These are phyloP conservation scores for Mycena belliarum DNA, from an alignment of 768 basidiomycete species.

Conservation along the genomic window DNA sequence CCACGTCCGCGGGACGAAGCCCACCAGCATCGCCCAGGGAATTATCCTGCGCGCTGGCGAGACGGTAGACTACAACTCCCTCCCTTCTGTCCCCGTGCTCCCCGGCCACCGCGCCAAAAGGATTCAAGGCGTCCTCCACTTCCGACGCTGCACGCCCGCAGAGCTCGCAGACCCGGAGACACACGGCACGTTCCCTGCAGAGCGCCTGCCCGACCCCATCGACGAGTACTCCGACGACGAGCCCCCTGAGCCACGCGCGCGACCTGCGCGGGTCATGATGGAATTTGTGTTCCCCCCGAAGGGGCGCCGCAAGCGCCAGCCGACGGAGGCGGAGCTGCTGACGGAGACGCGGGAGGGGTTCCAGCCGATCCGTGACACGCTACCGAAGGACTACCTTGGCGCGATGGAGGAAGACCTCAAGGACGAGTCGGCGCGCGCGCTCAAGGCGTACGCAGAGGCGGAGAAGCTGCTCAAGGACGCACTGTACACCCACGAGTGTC, in stretches of 20 bases:
- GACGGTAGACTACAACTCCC: not conserved
- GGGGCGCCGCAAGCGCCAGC: not conserved
- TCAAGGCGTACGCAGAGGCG: not conserved
- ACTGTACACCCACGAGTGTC: not conserved
- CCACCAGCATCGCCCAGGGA: too few relatives aligned
- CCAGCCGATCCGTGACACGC: not conserved
- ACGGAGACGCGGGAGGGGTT: not conserved
- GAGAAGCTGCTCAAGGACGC: conserved; percentile 3
- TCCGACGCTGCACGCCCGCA: not conserved
- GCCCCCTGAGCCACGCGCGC: too few relatives aligned
- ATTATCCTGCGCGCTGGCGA: too few relatives aligned
- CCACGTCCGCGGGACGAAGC: too few relatives aligned
- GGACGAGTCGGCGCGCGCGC: not conserved
- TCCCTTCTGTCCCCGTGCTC: not conserved
- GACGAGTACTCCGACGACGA: conserved; percentile 13
- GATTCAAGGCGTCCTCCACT: not conserved
- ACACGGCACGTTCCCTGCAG: not conserved
- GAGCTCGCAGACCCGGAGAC: not conserved
- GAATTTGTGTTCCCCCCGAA: conserved; percentile 2
- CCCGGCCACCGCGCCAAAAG: not conserved
- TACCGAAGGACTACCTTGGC: conserved; percentile 4
- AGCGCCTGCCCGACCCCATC: not conserved
- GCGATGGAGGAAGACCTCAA: conserved; percentile 5
- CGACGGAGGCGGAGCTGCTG: not conserved
- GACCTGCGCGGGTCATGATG: not conserved